These are phyloP conservation scores for Withania somnifera DNA, from an alignment of 305 asterid species.

Conservation along the genomic window DNA sequence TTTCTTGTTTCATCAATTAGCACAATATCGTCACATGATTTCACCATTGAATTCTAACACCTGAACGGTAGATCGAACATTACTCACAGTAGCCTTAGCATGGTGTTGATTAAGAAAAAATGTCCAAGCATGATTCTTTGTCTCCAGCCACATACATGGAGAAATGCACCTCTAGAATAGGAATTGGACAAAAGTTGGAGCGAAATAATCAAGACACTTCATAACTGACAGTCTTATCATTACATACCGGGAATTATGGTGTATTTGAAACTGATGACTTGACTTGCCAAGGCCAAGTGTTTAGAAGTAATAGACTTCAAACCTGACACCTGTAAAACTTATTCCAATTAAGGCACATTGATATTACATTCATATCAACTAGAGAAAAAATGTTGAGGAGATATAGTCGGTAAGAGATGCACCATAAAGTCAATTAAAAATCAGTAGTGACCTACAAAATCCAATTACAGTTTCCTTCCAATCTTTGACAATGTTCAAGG, in stretches of 20 bases:
- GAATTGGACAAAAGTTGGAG: not conserved
- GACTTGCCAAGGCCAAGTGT: conserved; percentile 98
- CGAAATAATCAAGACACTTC: not conserved
- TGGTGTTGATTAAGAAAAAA: not conserved
- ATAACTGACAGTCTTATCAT: not conserved
- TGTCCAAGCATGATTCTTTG: not conserved
- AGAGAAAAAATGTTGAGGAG: not conserved
- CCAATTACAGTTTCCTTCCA: not conserved
- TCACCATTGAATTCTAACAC: not conserved
- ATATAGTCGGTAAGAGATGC: not conserved
- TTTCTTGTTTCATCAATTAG: not conserved
- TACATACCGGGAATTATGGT: conserved; percentile 87
- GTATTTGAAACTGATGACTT: conserved; percentile 80
- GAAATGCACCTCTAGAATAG: not conserved
- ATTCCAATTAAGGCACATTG: not conserved
- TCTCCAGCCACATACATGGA: not conserved
- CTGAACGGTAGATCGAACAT: not conserved
- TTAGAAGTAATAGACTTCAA: conserved; percentile 97
- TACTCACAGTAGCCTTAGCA: not conserved
- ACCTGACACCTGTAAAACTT: conserved; percentile 76
- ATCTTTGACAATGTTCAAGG: not conserved
- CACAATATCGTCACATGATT: not conserved
- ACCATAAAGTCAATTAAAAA: not conserved
- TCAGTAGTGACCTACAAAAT: not conserved
- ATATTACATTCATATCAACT: not conserved